A percentile compares a stretch with the other conserved stretches of the same genome.
phyloP scores from a whole-genome alignment of 2,329 filamentous ascomycete genomes.

The Colletotrichum gloeosporioides region DNA sequence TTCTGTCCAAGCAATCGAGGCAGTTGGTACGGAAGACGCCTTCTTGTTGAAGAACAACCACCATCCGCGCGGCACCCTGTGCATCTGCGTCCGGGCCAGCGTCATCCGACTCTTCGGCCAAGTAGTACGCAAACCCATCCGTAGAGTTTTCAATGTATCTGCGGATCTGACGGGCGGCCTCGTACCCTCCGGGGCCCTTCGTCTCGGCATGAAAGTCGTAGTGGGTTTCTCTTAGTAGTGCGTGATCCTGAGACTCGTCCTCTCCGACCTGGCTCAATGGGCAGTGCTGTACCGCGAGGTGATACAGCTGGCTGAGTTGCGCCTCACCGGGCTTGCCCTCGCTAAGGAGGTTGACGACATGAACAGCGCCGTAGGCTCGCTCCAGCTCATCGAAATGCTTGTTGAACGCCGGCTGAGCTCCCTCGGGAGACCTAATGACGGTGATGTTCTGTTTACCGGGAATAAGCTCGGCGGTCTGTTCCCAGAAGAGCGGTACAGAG shows the following conservation, averaged over 20 bases:
- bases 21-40: conserved; percentile 97
- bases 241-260: conserved; percentile 68
- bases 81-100: conserved; percentile 39
- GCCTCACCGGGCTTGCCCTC: conserved; percentile 85
- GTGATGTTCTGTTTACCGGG: conserved; percentile 95
- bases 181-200: conserved; percentile 83
- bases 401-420: conserved; percentile 92
- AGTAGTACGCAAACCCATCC: conserved; percentile 90
- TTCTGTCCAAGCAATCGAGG: conserved; percentile 92
- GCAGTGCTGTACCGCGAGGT: conserved; percentile 76
- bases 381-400: conserved; percentile 93
- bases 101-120: conserved; percentile 76
- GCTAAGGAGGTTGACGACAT: conserved; percentile 94
- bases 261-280: conserved; percentile 68
- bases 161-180: conserved; percentile 85
- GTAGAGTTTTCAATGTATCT: conserved; percentile 79
- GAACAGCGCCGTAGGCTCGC: conserved; percentile 85
- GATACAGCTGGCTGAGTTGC: conserved; percentile 82
- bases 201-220: conserved; percentile 98
- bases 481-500: conserved; percentile 96
- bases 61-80: conserved; percentile 50
- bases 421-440: conserved; percentile 85
- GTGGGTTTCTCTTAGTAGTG: conserved; percentile 80
- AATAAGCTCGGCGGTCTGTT: conserved; percentile 85
- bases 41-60: conserved; percentile 86